Evolutionary conservation across 2,329 filamentous ascomycete species (phyloP).

Genomic region (Lizonia empirigonia): DNA sequence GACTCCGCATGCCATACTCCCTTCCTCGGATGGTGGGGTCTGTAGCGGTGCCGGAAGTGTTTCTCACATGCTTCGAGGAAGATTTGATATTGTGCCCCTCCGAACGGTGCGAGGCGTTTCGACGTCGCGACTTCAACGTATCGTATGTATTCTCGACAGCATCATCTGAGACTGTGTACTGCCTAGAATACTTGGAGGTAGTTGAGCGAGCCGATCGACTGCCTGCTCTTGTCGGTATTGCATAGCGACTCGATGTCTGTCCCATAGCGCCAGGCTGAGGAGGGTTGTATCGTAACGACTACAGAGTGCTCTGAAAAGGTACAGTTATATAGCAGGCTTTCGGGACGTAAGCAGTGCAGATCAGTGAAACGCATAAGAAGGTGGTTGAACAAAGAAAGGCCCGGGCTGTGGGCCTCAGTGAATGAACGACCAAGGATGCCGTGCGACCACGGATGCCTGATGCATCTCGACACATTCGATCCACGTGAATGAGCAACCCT

Average conservation of each 20-base stretch:
- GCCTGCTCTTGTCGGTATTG: neutral
- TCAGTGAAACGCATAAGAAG: neutral
- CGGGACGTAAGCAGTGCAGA: neutral
- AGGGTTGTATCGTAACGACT: neutral
- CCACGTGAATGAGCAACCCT: neutral
- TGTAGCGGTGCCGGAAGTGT: neutral
- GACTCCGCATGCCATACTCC: neutral
- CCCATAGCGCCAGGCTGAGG: conserved; percentile 1
- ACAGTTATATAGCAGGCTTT: neutral
- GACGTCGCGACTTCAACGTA: neutral
- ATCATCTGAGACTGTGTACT: neutral
- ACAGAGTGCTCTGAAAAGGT: neutral
- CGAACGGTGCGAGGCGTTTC: neutral
- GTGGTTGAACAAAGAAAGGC: neutral
- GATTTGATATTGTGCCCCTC: neutral
- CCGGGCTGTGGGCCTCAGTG: neutral
- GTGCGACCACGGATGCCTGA: conserved; percentile 1
- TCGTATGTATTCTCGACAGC: neutral
- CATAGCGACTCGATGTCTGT: neutral
- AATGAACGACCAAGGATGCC: neutral
- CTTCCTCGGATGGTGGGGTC: neutral
- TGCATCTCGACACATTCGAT: neutral
- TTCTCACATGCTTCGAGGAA: neutral
- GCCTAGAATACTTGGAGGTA: neutral
- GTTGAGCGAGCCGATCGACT: neutral